Base-by-base conservation (phyloP, 768 basidiomycete species). In the Lyophyllum semitale region DNA sequence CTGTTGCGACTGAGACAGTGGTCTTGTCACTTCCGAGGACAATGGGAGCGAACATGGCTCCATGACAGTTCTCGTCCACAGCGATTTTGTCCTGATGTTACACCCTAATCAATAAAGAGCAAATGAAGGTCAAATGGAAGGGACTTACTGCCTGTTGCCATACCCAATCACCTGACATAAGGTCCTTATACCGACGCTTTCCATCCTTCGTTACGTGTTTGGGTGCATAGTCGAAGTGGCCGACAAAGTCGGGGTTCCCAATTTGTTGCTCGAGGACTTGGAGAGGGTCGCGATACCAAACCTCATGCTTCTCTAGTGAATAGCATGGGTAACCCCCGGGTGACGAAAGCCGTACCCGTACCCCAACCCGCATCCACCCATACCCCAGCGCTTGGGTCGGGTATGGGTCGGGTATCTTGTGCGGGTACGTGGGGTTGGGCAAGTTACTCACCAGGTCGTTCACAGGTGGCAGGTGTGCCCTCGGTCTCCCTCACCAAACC, bases 161-260 rank as follows among this genome's bases (percentile, higher is more conserved):
- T 3, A 72, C 72, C 62, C 67, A 78, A 29, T 74, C 63, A 3
- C 72, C 77, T 0, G 74, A 76, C 72, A 78, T 76, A 17, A 80
- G 59, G 60, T 78, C 63, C 3, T 32, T 37, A 49, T 60, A 75
- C 4, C 58, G 64, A 0, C 69, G 57, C 18, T 66, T 61, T 0
- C 65, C 69, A 8, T 64, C 43, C 63, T 48, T 38, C 11, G 65
- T 67, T 25, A 69, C 66, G 11, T 61, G 54, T 40, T 69, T 69
- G 0, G 75, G 73, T 12, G 65, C 61, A 32, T 59, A 66, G 51
- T 78, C 74, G 7, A 74, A 68, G 22, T 68, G 58, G 1, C 55
- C 61, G 1, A 59, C 53, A 53, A 74, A 74, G n/a, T 73, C 73
- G 0, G 68, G 68, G 45, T 75, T 77, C 8, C 54, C 65, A 3